phyloP scores from a whole-genome alignment of 805 yeast species.

The Candida taoyuanica region DNA sequence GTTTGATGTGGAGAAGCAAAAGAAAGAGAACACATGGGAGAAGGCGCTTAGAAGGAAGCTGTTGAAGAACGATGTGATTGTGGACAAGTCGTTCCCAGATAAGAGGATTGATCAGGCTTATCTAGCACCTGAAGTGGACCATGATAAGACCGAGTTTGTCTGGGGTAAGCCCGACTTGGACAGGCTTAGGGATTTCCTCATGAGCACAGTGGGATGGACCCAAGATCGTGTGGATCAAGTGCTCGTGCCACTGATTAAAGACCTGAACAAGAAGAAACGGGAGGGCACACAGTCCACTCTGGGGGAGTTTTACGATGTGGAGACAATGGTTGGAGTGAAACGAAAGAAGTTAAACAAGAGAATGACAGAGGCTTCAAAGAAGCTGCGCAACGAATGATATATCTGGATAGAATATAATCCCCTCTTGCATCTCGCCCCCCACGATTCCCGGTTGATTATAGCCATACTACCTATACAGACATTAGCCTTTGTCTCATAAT shows the following conservation, averaged over 20 bases:
- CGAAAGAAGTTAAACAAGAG: conserved; percentile 54
- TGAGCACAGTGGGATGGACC: conserved; percentile 74
- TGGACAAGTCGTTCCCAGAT: conserved; percentile 70
- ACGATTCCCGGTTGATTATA: too few species aligned
- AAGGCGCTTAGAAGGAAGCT: conserved; percentile 56
- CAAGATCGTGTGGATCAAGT: conserved; percentile 74
- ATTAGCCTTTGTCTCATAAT: too few species aligned
- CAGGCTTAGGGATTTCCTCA: conserved; percentile 63
- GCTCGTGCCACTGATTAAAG: conserved; percentile 77
- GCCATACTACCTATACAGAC: too few species aligned
- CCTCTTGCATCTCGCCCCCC: too few species aligned
- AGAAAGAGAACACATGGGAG: conserved; percentile 43
- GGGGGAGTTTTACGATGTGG: conserved; percentile 65
- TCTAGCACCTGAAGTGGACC: conserved; percentile 75
- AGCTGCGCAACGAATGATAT: not conserved
- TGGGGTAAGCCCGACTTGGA: conserved; percentile 94
- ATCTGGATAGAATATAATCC: not conserved
- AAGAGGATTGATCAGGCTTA: conserved; percentile 68
- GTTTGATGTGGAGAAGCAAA: conserved; percentile 35
- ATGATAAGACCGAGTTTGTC: conserved; percentile 66
- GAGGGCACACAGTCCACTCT: conserved; percentile 55
- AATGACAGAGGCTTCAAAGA: conserved; percentile 42
- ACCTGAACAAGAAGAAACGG: conserved; percentile 59
- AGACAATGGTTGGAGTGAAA: conserved; percentile 34
- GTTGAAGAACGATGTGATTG: conserved; percentile 45